Evolutionary conservation across 768 basidiomycete genomes (phyloP), one percentile per base, ranked within the genome.

Genomic region (Auriscalpium microsporum): DNA sequence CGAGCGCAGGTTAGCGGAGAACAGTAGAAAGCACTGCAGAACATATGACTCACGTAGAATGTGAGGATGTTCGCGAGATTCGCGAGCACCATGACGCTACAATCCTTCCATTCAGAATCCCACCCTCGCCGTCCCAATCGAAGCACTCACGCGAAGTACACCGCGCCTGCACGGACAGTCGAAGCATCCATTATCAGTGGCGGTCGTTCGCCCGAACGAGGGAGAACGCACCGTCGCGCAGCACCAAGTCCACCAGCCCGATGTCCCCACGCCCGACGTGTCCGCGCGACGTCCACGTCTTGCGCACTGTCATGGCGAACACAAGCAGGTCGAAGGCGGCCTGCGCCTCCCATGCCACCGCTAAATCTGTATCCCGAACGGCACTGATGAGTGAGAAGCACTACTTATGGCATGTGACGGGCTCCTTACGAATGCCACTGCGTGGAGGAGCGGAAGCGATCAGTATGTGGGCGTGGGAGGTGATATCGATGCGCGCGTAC

Each of bases 61-160:
- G 73, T 71, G 37, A 75, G 44, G 40, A 74, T 74, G 60, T 81
- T 82, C n/a, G 75, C 66, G 13, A 79, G 59, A 59, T 78, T 79
- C 13, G 75, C 75, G 4, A 76, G 53, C 1, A 72, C 78, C 78
- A 82, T 81, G 44, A 77, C 71, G 8, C 81, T 82, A 52, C 10
- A 28, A 28, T 35, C 38, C 28, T 28, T 28, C 28, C 28, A 28
- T 28, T 28, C 28, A 28, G 28, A 28, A 28, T 28, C 28, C 28
- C 28, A 28, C 28, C 28, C 28, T 28, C 28, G 28, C 28, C 28
- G 28, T 4, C 7, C 28, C 28, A 28, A 28, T 28, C 28, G 28
- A 28, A 17, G 36, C 5, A 58, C 78, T 68, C 57, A 82, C 80
- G 72, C 77, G 58, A 79, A 82, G 62, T 81, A 83, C 21, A 82